These are phyloP conservation scores for Lanmaoa pseudosensibilis DNA, from an alignment of 768 basidiomycete genomes.

Conservation along the genomic window DNA sequence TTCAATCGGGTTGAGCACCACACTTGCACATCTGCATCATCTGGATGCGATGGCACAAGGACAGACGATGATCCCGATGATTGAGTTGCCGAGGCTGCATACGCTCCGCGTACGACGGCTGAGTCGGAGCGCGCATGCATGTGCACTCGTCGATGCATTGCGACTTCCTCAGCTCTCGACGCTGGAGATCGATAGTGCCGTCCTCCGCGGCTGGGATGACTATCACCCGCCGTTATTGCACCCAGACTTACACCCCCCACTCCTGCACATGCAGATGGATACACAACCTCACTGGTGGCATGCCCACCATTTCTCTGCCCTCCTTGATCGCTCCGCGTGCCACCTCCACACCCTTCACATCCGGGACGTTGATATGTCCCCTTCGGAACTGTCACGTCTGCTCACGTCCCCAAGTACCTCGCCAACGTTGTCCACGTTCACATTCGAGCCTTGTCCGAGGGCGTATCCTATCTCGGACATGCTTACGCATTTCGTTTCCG, in stretches of 20 bases:
- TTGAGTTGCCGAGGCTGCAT: conserved; percentile 21
- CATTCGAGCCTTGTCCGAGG: conserved; percentile 26
- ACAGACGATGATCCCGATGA: background rate
- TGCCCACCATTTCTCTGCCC: conserved; percentile 21
- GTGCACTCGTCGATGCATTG: conserved; percentile 20
- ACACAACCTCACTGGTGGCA: conserved; percentile 22
- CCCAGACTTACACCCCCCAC: conserved; percentile 7
- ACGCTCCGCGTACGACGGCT: conserved; percentile 27
- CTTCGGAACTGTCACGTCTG: conserved; percentile 17
- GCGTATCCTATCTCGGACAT: conserved; percentile 17
- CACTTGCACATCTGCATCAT: conserved; percentile 16
- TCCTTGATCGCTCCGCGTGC: conserved; percentile 23
- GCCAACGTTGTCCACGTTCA: conserved; percentile 19
- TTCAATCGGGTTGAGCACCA: conserved; percentile 22
- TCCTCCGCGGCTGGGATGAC: conserved; percentile 17
- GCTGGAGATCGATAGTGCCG: conserved; percentile 24
- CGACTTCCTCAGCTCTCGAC: conserved; percentile 23
- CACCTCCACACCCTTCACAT: conserved; percentile 21
- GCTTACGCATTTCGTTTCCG: conserved; percentile 12
- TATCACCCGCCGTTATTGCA: conserved; percentile 5
- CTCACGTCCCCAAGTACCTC: conserved; percentile 19
- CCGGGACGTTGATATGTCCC: conserved; percentile 25
- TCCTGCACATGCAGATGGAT: background rate
- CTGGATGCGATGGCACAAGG: conserved; percentile 5
- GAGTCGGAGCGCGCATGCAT: conserved; percentile 16